These are phyloP conservation scores for Lactarius hengduanensis DNA, from an alignment of 768 basidiomycete genomes.

Conservation along the genomic window DNA sequence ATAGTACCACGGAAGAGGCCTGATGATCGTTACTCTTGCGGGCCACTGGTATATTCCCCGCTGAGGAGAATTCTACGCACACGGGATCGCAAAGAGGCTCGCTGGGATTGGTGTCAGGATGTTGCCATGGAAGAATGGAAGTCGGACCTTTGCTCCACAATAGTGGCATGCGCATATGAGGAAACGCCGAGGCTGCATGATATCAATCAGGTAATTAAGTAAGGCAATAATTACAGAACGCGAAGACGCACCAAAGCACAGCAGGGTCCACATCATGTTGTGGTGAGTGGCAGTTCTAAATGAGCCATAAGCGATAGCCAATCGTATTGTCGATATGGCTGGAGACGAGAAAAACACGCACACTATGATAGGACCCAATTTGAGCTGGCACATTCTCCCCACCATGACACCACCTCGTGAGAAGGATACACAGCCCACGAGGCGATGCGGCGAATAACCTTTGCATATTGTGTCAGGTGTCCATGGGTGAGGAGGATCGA, in stretches of 20 bases:
- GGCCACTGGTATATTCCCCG: constrained; percentile 98
- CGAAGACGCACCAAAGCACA: constrained; percentile 65
- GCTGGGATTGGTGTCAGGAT: constrained; percentile 37
- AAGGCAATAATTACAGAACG: constrained; percentile 26
- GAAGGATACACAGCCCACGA: constrained; percentile 76
- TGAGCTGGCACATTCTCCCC: constrained; percentile 83
- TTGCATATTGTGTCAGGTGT: no score
- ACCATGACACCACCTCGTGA: constrained; percentile 82
- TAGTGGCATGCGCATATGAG: constrained; percentile 79
- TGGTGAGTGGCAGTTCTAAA: constrained; percentile 81
- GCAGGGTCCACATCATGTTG: constrained; percentile 93
- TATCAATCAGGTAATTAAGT: constrained; percentile 30
- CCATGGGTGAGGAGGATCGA: constrained; percentile 27
- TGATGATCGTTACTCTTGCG: constrained; percentile 92
- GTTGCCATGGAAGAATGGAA: constrained; percentile 24
- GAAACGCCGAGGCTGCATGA: constrained; percentile 71
- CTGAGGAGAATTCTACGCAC: constrained; percentile 69
- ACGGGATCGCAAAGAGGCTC: constrained; percentile 76
- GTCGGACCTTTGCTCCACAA: constrained; percentile 89
- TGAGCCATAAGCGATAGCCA: constrained; percentile 21
- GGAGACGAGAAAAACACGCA: constrained; percentile 43
- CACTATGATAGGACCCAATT: constrained; percentile 94
- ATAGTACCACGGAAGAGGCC: constrained; percentile 87
- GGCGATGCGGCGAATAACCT: constrained; percentile 67
- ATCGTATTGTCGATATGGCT: neutral